phyloP scores from a whole-genome alignment of 2,329 filamentous ascomycete species.

The Nannizzia gypsea region DNA sequence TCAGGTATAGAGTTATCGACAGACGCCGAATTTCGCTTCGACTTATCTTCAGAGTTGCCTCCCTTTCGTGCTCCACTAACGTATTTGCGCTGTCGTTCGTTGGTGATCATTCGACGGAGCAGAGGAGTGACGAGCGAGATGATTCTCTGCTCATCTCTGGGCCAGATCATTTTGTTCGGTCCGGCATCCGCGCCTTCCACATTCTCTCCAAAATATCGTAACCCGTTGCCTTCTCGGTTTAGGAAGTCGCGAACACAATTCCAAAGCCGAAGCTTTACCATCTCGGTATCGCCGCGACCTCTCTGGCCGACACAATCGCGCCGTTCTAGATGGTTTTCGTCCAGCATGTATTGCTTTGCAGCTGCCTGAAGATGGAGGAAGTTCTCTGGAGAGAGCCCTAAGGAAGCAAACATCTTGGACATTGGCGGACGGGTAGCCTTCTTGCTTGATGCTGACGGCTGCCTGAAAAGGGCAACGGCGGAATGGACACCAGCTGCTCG shows the following conservation, averaged over 20 bases:
- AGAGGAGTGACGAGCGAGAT: slow-evolving; percentile 47
- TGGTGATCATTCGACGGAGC: slow-evolving; percentile 48
- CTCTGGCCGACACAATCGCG: slow-evolving; percentile 47
- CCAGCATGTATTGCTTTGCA: slow-evolving; percentile 47
- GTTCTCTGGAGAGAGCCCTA: slow-evolving; percentile 45
- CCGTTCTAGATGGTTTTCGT: slow-evolving; percentile 43
- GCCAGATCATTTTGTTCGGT: slow-evolving; percentile 40
- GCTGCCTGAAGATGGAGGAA: slow-evolving; percentile 45
- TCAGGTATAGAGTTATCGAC: slow-evolving; percentile 15
- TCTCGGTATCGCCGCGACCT: slow-evolving; percentile 44
- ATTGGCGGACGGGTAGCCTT: slow-evolving; percentile 48
- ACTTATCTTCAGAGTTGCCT: slow-evolving; percentile 28
- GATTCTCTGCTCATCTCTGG: slow-evolving; percentile 43
- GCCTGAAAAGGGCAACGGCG: slow-evolving; percentile 43
- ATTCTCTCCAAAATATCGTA: slow-evolving; percentile 41
- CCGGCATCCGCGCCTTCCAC: slow-evolving; percentile 32
- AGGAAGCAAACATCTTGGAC: slow-evolving; percentile 45
- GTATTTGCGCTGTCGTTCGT: slow-evolving; percentile 47
- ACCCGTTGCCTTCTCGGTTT: slow-evolving; percentile 39
- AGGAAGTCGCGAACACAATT: slow-evolving; percentile 46
- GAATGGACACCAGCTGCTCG: slow-evolving; percentile 42
- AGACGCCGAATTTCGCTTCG: slow-evolving; percentile 22
- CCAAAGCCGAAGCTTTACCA: slow-evolving; percentile 46
- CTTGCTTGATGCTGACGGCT: slow-evolving; percentile 37
- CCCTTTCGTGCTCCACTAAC: slow-evolving; percentile 45